Conservation (phyloP, 768 basidiomycete species). For the Amanita pallidorosea region DNA sequence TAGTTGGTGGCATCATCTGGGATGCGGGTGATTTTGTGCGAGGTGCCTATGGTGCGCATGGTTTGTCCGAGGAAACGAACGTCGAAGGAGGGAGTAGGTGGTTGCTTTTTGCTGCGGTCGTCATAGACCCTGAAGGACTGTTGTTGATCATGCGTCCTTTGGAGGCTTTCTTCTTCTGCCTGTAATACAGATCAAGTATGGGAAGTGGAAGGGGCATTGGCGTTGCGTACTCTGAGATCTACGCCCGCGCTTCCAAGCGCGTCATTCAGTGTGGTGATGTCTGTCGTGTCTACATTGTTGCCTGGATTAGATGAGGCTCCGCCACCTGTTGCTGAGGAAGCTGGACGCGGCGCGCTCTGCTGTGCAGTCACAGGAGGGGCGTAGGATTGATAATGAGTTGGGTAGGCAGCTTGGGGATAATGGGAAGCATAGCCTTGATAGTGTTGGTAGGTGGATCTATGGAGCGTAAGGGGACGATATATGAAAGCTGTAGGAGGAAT, state of each 20-base stretch:
- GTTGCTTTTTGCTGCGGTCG: conserved; percentile 74
- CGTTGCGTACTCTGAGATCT: conserved; percentile 54
- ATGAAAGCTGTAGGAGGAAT: conserved; percentile 13
- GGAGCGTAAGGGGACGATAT: conserved; percentile 8
- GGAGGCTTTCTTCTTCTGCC: conserved; percentile 82
- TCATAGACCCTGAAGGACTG: conserved; percentile 56
- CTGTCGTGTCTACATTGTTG: conserved; percentile 44
- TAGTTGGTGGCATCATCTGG: conserved; percentile 70
- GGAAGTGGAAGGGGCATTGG: conserved; percentile 5
- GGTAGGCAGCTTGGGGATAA: conserved; percentile 32
- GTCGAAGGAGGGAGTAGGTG: conserved; percentile 59
- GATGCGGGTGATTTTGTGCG: conserved; percentile 56
- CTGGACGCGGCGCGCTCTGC: conserved; percentile 8
- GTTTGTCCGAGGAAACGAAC: conserved; percentile 50
- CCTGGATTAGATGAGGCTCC: conserved; percentile 10
- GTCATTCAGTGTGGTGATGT: conserved; percentile 73
- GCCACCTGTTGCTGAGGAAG: conserved; percentile 10
- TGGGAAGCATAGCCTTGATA: conserved; percentile 34
- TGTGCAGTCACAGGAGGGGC: conserved; percentile 21
- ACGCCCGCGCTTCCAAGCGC: conserved; percentile 82
- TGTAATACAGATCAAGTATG: conserved; percentile 15
- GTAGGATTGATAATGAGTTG: conserved; percentile 35
- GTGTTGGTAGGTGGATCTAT: conserved; percentile 38
- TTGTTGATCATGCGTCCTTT: conserved; percentile 51
- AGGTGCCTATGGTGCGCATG: conserved; percentile 56